Percentiles rank a stretch among this genome's conserved stretches.
These are phyloP conservation scores for Fusarium sp. DNA, from an alignment of 2,329 filamentous ascomycete species.

Conservation along the genomic window DNA sequence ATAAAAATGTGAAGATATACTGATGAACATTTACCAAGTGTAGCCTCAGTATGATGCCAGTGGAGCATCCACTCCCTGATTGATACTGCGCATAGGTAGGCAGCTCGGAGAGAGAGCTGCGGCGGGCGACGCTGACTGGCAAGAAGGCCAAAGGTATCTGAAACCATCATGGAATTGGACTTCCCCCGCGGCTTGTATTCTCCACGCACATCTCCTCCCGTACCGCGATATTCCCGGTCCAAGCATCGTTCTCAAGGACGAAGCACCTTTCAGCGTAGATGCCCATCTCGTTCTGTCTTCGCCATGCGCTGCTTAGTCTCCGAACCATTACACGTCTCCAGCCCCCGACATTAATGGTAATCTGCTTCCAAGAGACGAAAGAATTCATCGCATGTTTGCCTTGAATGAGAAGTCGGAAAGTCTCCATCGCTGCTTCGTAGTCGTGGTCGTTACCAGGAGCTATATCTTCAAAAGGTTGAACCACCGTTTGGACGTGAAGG, in stretches of 20 bases:
- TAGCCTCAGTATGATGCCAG: too few species aligned
- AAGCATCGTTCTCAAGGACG: conserved; percentile 50
- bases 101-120: too few species aligned
- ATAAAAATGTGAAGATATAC: too few species aligned
- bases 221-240: conserved; percentile 35
- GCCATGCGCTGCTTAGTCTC: conserved; percentile 56
- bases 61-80: too few species aligned
- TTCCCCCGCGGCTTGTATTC: conserved; percentile 40
- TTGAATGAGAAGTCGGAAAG: conserved; percentile 49
- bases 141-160: not conserved
- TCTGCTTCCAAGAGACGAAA: conserved; percentile 50
- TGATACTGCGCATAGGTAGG: too few species aligned
- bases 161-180: conserved; percentile 33
- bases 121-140: too few species aligned
- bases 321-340: conserved; percentile 60
- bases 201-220: conserved; percentile 46
- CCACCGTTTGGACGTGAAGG: conserved; percentile 59
- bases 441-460: conserved; percentile 51
- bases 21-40: too few species aligned
- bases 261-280: conserved; percentile 63
- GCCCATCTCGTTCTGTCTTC: conserved; percentile 53
- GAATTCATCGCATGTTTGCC: conserved; percentile 39
- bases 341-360: conserved; percentile 62
- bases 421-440: conserved; percentile 50
- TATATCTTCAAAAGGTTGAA: conserved; percentile 49